These are phyloP conservation scores for Ceratobasidium sp. DNA, from an alignment of 1,284 basidiomycete genomes.

Conservation along the genomic window DNA sequence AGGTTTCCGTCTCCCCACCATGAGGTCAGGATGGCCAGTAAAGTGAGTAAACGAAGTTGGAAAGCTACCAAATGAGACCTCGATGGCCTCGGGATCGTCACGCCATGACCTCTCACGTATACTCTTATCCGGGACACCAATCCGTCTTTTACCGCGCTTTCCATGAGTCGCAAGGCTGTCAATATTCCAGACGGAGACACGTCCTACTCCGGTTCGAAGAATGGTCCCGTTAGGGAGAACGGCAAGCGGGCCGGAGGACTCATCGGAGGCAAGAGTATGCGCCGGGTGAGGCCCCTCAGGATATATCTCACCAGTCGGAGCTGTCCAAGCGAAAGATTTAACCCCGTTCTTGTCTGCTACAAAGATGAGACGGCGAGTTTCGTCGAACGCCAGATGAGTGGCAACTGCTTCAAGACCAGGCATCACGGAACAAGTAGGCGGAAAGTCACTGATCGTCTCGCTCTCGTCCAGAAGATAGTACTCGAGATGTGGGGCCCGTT, in stretches of 20 bases:
- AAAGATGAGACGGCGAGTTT: constrained; percentile 26
- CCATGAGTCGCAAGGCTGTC: constrained; percentile 34
- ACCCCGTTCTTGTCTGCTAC: constrained; percentile 24
- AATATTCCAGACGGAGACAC: constrained; percentile 20
- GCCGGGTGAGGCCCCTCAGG: background rate
- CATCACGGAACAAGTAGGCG: background rate
- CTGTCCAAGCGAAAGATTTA: constrained; percentile 32
- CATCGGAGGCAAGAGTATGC: constrained; percentile 25
- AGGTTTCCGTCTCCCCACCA: background rate
- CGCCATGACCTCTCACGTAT: constrained; percentile 8
- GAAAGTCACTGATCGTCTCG: background rate
- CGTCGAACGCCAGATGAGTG: constrained; percentile 29
- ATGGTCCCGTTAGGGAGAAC: constrained; percentile 22
- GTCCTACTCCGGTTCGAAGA: constrained; percentile 18
- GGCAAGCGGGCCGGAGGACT: background rate
- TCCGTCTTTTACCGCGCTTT: constrained; percentile 3
- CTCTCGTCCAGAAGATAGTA: constrained; percentile 4
- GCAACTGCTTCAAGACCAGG: constrained; percentile 5
- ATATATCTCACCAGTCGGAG: background rate
- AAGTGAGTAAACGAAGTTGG: constrained; percentile 16
- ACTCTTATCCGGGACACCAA: background rate
- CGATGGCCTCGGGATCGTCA: constrained; percentile 35
- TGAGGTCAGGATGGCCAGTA: background rate
- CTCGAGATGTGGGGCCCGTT: background rate
- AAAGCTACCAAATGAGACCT: constrained; percentile 23